Base-by-base conservation (phyloP, 1,284 basidiomycete genomes). In the Peniophora sp. region DNA sequence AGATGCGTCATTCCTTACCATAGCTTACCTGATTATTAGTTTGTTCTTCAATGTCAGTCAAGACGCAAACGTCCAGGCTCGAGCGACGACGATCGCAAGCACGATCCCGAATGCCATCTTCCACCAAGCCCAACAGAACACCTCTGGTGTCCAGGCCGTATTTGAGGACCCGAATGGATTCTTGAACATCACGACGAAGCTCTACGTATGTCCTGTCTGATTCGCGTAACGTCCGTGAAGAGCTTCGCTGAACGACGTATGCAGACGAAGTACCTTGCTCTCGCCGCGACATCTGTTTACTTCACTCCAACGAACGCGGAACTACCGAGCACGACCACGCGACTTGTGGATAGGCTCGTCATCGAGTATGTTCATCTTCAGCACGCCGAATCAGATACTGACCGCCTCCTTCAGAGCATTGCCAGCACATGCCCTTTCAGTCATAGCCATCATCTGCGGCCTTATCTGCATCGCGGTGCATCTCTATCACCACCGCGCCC, bases 101-200 rank as follows among this genome's bases (percentile, higher is more conserved):
- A 71, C 73, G 11, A 60, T 85, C 2, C 72, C 83, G 17, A 75
- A 75, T 5, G 75, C 83, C 3, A 76, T 84, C 22, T 79, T 79
- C 55, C 72, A 69, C 10, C 64, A 68, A 48, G 79, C 78, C 1
- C 56, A 62, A 9, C 69, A 74, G 51, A 51, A 62, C 15, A 56
- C 64, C 8, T 60, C 62, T 35, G 75, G 76, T 2, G 56, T 64
- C 0, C 64, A 73, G 48, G 59, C 69, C 5, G 67, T 68, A 8
- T 83, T 83, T 57, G 67, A 73, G 54, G 54, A 68, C 36, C 55
- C 69, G 3, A 71, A 75, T 50, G 74, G 72, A 0, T 81, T 85
- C 55, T 57, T 79, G 53, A 70, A 75, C 55, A 58, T 72, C 34
- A 83, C 82, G 0, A 56, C 35, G 3, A 54, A 49, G 2, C 62